A percentile compares a stretch with the other conserved stretches of the same genome.
These are phyloP conservation scores for Penicillium brasilianum DNA, from an alignment of 2,329 filamentous ascomycete genomes.

Conservation along the genomic window DNA sequence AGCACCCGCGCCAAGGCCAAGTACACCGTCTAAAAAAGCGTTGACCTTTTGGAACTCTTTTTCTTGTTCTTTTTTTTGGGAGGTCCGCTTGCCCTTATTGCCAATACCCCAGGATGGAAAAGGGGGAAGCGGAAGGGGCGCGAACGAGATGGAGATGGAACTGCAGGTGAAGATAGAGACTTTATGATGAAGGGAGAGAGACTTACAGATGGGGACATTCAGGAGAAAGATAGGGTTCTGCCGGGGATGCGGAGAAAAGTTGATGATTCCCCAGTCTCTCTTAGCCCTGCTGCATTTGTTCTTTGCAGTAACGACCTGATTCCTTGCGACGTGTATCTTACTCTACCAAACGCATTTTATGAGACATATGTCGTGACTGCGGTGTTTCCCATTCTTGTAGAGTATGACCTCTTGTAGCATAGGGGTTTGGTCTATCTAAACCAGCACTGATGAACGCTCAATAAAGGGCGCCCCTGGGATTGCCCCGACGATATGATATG, in stretches of 20 bases:
- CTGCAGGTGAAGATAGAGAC: conserved; percentile 9
- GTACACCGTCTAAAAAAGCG: conserved; percentile 70
- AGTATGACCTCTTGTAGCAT: not conserved
- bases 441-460: no score
- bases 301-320: conserved; percentile 37
- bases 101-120: conserved; percentile 19
- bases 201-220: not conserved
- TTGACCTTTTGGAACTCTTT: not conserved
- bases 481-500: no score
- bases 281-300: conserved; percentile 28
- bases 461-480: no score
- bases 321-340: conserved; percentile 42
- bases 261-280: conserved; percentile 26
- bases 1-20: conserved; percentile 97
- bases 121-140: conserved; percentile 10
- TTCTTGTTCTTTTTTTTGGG: not conserved
- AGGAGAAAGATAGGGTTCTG: not conserved
- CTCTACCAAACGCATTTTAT: conserved; percentile 38
- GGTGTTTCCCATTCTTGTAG: not conserved
- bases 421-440: no score
- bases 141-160: not conserved
- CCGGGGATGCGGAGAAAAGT: conserved; percentile 17
- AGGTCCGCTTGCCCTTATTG: not conserved
- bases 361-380: conserved; percentile 27
- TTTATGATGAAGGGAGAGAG: conserved; percentile 19